Percentiles rank a stretch among this genome's conserved stretches.
Conservation (phyloP, 768 basidiomycete genomes). For the Podaxis pistillaris region DNA sequence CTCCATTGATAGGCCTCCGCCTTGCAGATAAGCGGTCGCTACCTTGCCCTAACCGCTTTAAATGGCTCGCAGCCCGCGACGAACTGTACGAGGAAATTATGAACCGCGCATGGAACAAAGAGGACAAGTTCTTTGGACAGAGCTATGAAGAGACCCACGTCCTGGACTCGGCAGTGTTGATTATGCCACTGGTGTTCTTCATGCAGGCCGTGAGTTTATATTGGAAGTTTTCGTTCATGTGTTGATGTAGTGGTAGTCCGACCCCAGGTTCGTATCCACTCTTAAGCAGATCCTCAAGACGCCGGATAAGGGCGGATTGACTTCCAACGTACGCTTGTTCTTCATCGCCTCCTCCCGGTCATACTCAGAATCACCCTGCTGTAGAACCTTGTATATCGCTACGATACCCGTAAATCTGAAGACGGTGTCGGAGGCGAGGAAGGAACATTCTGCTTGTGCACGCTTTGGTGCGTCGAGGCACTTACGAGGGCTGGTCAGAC, state of each 20-base stretch:
- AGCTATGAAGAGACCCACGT: constrained; percentile 84
- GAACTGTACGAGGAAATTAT: constrained; percentile 90
- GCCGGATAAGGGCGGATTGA: constrained; percentile 88
- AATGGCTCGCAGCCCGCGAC: constrained; percentile 18
- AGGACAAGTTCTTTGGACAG: constrained; percentile 74
- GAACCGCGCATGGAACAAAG: constrained; percentile 80
- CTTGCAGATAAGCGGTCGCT: constrained; percentile 94
- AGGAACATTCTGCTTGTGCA: constrained; percentile 91
- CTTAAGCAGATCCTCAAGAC: constrained; percentile 81
- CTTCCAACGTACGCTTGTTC: constrained; percentile 64
- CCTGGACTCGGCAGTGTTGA: constrained; percentile 84
- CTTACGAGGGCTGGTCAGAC: constrained; percentile 84
- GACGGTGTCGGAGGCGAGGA: constrained; percentile 97
- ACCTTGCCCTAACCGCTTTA: constrained; percentile 53
- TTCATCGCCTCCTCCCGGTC: not conserved
- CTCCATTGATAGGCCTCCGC: constrained; percentile 57
- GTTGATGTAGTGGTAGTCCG: constrained; percentile 49
- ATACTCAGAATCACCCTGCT: not conserved
- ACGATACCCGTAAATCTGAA: constrained; percentile 80
- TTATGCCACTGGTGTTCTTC: constrained; percentile 95
- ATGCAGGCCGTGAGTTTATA: constrained; percentile 60
- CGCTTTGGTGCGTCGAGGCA: constrained; percentile 86
- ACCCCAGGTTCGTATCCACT: constrained; percentile 87
- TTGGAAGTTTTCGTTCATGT: not conserved
- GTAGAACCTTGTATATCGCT: constrained; percentile 87